Evolutionary conservation across 345 rosid species (phyloP), one percentile per base, ranked within the genome.

Genomic region (Hypericum androsaemum): DNA sequence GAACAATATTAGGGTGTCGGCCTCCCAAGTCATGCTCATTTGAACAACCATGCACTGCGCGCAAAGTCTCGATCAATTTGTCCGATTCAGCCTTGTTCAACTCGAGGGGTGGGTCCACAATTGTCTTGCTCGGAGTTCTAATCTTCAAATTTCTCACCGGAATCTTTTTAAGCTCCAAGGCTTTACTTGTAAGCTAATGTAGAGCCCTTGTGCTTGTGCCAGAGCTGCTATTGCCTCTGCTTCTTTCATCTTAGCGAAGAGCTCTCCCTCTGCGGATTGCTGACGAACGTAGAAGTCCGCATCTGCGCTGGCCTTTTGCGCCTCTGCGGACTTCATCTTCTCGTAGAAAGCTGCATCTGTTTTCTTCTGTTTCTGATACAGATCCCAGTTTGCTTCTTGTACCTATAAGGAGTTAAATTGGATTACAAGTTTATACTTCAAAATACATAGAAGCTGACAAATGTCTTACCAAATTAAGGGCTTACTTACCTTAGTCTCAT

Each of bases 311-410:
- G 46, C 53, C 49, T 43, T 61, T 47, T 52, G 11, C 46, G 58
- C 65, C 28, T 53, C 65, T 0, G 65, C 65, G 12, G 10, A 7
- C 36, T 52, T 47, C 13, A 11, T 36, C 41, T 13, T 42, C 40
- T 41, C 41, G 7, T 59, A 49, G 7, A 59, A 37, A 12, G 16
- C 44, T 36, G 57, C 64, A 37, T 60, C 64, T 7, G 45, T 44
- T 15, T 12, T 51, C 38, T 48, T 60, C 52, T 61, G 65, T 39
- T 61, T 61, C 53, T 54, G 32, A 53, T 61, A 61, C 32, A 61
- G 39, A 32, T 53, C 59, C 65, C 58, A 53, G 43, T 61, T 61
- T 35, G 65, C 59, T 38, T 61, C 65, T 61, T 53, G 65, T 17
- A 46, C 65, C 65, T 61, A 40, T 13, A 42, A n/a, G 9, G n/a